These are phyloP conservation scores for Mangifera indica DNA, from an alignment of 345 rosid species.

Conservation along the genomic window DNA sequence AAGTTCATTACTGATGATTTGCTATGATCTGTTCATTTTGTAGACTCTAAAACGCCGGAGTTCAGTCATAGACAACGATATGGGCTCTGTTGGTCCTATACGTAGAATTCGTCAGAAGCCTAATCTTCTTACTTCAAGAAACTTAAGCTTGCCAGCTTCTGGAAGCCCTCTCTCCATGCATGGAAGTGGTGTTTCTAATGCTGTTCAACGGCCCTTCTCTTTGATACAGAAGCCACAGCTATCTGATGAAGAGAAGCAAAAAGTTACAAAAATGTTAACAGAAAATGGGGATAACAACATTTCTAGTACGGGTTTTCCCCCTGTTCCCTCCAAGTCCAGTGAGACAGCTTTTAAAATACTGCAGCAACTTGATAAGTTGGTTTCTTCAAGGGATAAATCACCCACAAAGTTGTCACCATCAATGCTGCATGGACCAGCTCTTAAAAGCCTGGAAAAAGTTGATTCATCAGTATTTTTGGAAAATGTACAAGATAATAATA, in stretches of 20 bases:
- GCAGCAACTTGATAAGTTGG: slow-evolving; percentile 64
- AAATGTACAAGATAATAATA: slow-evolving; percentile 36
- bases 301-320: slow-evolving; percentile 42
- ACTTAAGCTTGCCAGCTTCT: slow-evolving; percentile 41
- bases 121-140: slow-evolving; percentile 50
- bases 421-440: slow-evolving; percentile 72
- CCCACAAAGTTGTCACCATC: slow-evolving; percentile 74
- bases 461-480: slow-evolving; percentile 56
- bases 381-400: slow-evolving; percentile 62
- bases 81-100: slow-evolving; percentile 76
- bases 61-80: slow-evolving; percentile 71
- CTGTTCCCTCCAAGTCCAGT: slow-evolving; percentile 74
- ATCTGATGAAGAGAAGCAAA: slow-evolving; percentile 30
- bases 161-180: slow-evolving; percentile 26
- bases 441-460: slow-evolving; percentile 66
- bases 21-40: slow-evolving; percentile 18
- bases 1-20: slow-evolving; percentile 3
- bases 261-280: slow-evolving; percentile 26
- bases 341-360: slow-evolving; percentile 82
- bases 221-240: slow-evolving; percentile 29
- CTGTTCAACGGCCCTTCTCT: slow-evolving; percentile 31
- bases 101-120: slow-evolving; percentile 92
- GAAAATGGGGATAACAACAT: slow-evolving; percentile 37
- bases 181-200: slow-evolving; percentile 31
- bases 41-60: slow-evolving; percentile 78